phyloP scores from a whole-genome alignment of 306 rosid genomes.

The Abrus pulchellus region DNA sequence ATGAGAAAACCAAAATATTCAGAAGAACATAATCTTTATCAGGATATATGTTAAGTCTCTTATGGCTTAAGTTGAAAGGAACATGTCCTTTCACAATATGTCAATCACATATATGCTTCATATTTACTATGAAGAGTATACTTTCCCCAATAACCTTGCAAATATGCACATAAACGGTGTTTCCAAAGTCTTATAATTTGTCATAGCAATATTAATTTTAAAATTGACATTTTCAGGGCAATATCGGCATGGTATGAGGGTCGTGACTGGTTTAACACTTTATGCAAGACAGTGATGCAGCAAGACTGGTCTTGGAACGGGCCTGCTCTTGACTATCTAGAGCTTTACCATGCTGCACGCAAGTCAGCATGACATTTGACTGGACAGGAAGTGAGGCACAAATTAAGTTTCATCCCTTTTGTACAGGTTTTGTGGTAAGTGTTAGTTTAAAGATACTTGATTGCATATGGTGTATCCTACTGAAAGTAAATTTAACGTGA shows the following conservation, averaged over 20 bases:
- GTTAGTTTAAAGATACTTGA: conserved; percentile 8
- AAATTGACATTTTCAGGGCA: conserved; percentile 66
- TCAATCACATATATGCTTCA: not conserved
- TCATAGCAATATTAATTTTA: conserved; percentile 7
- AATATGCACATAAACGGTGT: not conserved
- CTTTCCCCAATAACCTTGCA: not conserved
- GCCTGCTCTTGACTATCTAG: conserved; percentile 90
- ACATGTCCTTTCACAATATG: conserved; percentile 12
- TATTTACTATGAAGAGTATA: not conserved
- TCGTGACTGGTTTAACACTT: conserved; percentile 68
- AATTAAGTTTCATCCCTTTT: conserved; percentile 35
- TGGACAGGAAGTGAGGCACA: conserved; percentile 7
- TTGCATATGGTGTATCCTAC: conserved; percentile 39
- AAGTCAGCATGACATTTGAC: conserved; percentile 53
- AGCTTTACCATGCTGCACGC: conserved; percentile 81
- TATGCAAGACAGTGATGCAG: conserved; percentile 84
- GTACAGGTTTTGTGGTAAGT: conserved; percentile 50
- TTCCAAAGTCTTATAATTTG: not conserved
- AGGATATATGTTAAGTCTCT: conserved; percentile 11
- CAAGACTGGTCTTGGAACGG: conserved; percentile 98
- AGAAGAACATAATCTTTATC: not conserved
- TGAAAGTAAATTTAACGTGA: conserved; percentile 38
- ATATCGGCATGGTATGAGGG: conserved; percentile 70
- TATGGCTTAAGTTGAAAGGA: not conserved
- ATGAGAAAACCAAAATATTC: conserved; percentile 4